A percentile compares a stretch with the other conserved stretches of the same genome.
phyloP scores from a whole-genome alignment of 2,329 filamentous ascomycete species.

The Diaporthe longicolla region DNA sequence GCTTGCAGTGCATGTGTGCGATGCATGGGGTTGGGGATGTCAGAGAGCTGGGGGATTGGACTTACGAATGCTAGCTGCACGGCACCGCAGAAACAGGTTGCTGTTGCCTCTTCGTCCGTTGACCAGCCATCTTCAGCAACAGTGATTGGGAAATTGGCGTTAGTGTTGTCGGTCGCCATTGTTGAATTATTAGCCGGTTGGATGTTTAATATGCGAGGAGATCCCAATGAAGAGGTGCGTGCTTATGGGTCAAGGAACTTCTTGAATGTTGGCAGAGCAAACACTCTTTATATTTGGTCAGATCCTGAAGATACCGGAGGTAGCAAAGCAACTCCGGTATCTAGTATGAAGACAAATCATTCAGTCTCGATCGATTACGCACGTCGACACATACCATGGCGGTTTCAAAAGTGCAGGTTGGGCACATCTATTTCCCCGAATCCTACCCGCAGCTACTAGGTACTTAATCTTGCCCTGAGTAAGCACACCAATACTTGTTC shows the following conservation, averaged over 20 bases:
- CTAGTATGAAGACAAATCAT: background rate
- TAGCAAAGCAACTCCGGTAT: background rate
- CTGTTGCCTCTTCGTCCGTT: slow-evolving; percentile 63
- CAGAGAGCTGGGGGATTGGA: slow-evolving; percentile 32
- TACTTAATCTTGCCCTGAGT: background rate
- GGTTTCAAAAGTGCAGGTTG: background rate
- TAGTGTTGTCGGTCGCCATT: slow-evolving; percentile 47
- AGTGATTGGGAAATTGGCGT: slow-evolving; percentile 56
- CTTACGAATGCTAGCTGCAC: slow-evolving; percentile 68
- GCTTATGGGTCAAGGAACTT: background rate
- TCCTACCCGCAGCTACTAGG: slow-evolving; percentile 2
- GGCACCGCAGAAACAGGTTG: slow-evolving; percentile 71
- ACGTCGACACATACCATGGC: background rate
- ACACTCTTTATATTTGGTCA: background rate
- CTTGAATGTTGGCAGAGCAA: background rate
- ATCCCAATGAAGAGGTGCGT: background rate
- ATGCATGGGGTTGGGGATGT: background rate
- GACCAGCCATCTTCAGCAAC: slow-evolving; percentile 60
- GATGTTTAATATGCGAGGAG: too few species aligned
- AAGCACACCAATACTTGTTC: background rate
- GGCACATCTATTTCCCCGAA: background rate
- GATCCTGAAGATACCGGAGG: background rate
- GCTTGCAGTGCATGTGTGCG: background rate
- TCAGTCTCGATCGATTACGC: background rate
- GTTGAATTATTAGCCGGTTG: background rate